Evolutionary conservation across 73 alveolate genomes (phyloP).

Genomic region (Stentor coeruleus): DNA sequence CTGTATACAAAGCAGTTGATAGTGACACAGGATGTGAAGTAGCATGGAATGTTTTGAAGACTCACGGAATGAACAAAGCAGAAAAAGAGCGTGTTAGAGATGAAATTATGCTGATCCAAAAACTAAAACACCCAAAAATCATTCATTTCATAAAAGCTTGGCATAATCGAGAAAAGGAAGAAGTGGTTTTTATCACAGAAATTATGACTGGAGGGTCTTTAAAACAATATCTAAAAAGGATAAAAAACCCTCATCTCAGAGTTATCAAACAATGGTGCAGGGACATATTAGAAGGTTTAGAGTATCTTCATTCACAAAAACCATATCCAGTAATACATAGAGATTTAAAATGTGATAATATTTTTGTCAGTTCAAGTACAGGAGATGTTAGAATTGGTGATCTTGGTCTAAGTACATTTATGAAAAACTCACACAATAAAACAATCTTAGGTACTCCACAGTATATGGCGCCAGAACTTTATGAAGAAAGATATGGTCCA

Average conservation of each 20-base stretch:
- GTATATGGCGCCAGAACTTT: constrained; percentile 98
- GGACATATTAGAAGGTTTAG: constrained; percentile 86
- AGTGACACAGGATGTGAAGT: constrained; percentile 96
- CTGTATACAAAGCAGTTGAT: constrained; percentile 92
- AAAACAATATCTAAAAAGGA: constrained; percentile 70
- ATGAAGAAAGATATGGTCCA: constrained; percentile 89
- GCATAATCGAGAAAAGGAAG: constrained; percentile 81
- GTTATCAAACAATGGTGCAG: constrained; percentile 87
- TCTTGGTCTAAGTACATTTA: constrained; percentile 83
- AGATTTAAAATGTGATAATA: constrained; percentile 95
- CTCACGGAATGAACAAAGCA: constrained; percentile 34
- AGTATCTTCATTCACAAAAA: constrained; percentile 74
- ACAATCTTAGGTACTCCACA: constrained; percentile 97
- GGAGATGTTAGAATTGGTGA: constrained; percentile 98
- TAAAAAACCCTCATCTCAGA: constrained; percentile 75
- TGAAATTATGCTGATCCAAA: constrained; percentile 84
- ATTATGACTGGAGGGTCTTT: constrained; percentile 93
- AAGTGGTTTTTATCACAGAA: constrained; percentile 96
- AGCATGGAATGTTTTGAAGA: constrained; percentile 88
- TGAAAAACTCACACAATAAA: constrained; percentile 2
- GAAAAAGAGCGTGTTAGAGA: constrained; percentile 85
- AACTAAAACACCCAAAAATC: constrained; percentile 91
- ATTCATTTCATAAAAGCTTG: constrained; percentile 93
- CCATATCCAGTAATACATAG: constrained; percentile 87
- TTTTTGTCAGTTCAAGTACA: constrained; percentile 87